Evolutionary conservation across 306 rosid species (phyloP).

Genomic region (Styphnolobium japonicum): DNA sequence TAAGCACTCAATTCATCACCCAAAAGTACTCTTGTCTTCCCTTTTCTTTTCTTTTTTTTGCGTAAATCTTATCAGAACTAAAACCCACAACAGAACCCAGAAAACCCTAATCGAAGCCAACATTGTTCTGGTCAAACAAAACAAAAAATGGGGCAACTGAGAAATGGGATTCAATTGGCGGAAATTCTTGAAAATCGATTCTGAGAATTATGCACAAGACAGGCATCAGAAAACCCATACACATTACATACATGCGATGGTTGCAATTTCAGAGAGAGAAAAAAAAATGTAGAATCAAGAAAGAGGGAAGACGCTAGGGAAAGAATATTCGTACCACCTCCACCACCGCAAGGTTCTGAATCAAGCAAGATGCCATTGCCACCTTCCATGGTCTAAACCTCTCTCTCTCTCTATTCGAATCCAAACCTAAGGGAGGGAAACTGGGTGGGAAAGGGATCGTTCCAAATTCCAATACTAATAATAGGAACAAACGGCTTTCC

Average conservation of each 20-base stretch:
- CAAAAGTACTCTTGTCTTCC: not conserved
- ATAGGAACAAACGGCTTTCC: slow-evolving; percentile 45
- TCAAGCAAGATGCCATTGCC: slow-evolving; percentile 15
- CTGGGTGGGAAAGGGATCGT: slow-evolving; percentile 22
- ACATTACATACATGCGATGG: no score
- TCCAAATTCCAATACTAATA: no score
- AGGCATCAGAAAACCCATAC: not conserved
- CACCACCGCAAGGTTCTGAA: slow-evolving; percentile 15
- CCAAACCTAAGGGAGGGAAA: slow-evolving; percentile 28
- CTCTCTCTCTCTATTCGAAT: not conserved
- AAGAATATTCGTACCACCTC: slow-evolving; percentile 38
- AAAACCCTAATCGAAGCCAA: slow-evolving; percentile 14
- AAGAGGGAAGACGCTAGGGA: not conserved
- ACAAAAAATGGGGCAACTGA: not conserved
- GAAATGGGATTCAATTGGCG: not conserved
- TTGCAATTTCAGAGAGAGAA: not conserved
- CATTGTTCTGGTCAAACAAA: not conserved
- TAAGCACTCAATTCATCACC: not conserved
- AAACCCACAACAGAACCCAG: not conserved
- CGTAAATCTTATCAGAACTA: not conserved
- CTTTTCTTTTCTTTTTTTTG: not conserved
- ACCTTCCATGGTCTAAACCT: slow-evolving; percentile 46
- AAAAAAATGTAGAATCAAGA: not conserved
- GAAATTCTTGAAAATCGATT: not conserved
- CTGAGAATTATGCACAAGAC: not conserved